A percentile compares a stretch with the other conserved stretches of the same genome.
Evolutionary conservation across 2,329 filamentous ascomycete species (phyloP).

Genomic region (Trichoderma oligosporum): DNA sequence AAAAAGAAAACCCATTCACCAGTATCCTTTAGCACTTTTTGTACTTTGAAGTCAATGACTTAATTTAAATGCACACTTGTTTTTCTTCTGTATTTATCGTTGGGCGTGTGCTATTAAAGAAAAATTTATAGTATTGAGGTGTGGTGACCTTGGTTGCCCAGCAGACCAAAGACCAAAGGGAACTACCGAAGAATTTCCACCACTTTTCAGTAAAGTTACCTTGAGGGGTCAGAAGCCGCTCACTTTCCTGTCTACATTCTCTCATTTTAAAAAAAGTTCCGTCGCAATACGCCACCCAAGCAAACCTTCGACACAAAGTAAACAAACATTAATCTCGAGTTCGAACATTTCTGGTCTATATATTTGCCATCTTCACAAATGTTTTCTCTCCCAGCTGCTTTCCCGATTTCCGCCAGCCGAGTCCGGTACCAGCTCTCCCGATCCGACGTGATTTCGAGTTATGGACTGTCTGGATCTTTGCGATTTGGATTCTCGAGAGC

Average conservation of each 20-base stretch:
- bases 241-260: constrained; percentile 19
- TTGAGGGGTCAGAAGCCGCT: constrained; percentile 24
- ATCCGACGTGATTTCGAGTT: constrained; percentile 29
- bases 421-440: constrained; percentile 30
- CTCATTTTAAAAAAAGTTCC: constrained; percentile 16
- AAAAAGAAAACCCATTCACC: too few relatives aligned
- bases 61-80: too few relatives aligned
- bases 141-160: background rate
- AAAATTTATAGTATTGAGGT: background rate
- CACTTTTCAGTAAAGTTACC: constrained; percentile 19
- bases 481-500: constrained; percentile 32
- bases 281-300: constrained; percentile 13
- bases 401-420: constrained; percentile 37
- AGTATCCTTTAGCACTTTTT: too few relatives aligned
- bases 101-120: background rate
- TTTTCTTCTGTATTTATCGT: background rate
- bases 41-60: too few relatives aligned
- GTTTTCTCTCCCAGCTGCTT: constrained; percentile 35
- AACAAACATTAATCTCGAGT: constrained; percentile 1
- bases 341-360: constrained; percentile 8
- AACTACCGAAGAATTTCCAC: constrained; percentile 24
- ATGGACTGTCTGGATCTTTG: constrained; percentile 34
- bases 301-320: background rate
- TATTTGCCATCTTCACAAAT: constrained; percentile 32
- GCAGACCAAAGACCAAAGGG: background rate